These are phyloP conservation scores for Aspergillus ustus DNA, from an alignment of 2,329 filamentous ascomycete species.

Conservation along the genomic window DNA sequence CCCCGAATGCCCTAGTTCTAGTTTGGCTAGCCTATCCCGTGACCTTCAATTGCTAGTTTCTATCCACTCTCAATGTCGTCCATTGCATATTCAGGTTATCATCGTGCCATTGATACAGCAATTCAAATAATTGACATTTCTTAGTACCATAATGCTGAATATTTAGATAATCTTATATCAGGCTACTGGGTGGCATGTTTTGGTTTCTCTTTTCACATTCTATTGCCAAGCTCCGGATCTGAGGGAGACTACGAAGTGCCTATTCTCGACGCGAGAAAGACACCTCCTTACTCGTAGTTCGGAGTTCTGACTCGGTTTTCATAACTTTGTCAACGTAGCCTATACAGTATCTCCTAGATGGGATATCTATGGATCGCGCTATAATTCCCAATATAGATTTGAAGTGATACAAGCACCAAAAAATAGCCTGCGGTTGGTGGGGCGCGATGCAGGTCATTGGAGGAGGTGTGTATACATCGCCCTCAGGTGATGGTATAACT, in stretches of 20 bases:
- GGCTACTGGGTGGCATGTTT: too few relatives aligned
- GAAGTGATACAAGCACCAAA: background rate
- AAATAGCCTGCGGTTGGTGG: background rate
- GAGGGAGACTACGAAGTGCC: too few relatives aligned
- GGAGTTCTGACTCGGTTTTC: background rate
- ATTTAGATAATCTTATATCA: too few relatives aligned
- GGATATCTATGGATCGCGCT: background rate
- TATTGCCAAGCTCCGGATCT: too few relatives aligned
- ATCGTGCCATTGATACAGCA: background rate
- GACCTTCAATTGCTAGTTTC: background rate
- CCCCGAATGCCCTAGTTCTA: slow-evolving; percentile 9
- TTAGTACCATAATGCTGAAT: too few relatives aligned
- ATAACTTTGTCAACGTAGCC: background rate
- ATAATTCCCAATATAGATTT: background rate
- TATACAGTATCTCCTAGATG: background rate
- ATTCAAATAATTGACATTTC: too few relatives aligned
- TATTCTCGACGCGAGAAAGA: too few relatives aligned
- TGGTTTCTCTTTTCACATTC: too few relatives aligned
- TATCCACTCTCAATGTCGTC: background rate
- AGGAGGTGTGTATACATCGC: background rate
- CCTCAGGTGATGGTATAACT: background rate
- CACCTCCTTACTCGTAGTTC: too few relatives aligned
- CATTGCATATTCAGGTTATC: background rate
- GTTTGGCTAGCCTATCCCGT: slow-evolving; percentile 1
- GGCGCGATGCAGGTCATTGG: background rate